Evolutionary conservation across 139 green algal genomes (phyloP).

Genomic region (Closterium sp.): DNA sequence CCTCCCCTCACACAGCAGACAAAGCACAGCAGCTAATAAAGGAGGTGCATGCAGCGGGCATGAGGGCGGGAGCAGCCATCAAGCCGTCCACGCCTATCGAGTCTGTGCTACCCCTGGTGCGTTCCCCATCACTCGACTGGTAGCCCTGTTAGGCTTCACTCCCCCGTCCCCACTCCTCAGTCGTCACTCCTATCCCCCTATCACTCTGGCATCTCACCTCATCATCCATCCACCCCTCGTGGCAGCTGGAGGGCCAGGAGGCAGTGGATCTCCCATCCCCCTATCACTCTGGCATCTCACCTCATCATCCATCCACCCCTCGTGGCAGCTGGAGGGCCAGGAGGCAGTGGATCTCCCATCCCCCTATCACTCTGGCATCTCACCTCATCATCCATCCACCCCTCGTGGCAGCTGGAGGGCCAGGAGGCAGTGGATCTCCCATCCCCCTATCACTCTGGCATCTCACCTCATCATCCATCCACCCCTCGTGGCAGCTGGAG

Average conservation of each 20-base stretch:
- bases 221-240: not conserved
- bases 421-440: conserved; percentile 50
- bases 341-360: conserved; percentile 49
- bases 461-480: not conserved
- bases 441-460: not conserved
- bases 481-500: conserved; percentile 23
- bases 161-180: not conserved
- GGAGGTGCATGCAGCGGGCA: conserved; percentile 59
- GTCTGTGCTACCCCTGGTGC: conserved; percentile 64
- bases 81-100: conserved; percentile 68
- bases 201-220: not conserved
- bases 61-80: conserved; percentile 78
- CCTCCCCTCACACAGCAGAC: not conserved
- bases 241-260: conserved; percentile 34
- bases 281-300: not conserved
- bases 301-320: not conserved
- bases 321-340: conserved; percentile 32
- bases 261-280: conserved; percentile 47
- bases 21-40: conserved; percentile 20
- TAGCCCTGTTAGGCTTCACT: not conserved
- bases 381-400: not conserved
- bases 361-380: not conserved
- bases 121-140: conserved; percentile 1
- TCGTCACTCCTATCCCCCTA: too few species aligned
- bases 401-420: conserved; percentile 28